A percentile compares a stretch with the other conserved stretches of the same genome.
These are phyloP conservation scores for Saccharomyces kudriavzevii DNA, from an alignment of 805 yeast genomes.

Conservation along the genomic window DNA sequence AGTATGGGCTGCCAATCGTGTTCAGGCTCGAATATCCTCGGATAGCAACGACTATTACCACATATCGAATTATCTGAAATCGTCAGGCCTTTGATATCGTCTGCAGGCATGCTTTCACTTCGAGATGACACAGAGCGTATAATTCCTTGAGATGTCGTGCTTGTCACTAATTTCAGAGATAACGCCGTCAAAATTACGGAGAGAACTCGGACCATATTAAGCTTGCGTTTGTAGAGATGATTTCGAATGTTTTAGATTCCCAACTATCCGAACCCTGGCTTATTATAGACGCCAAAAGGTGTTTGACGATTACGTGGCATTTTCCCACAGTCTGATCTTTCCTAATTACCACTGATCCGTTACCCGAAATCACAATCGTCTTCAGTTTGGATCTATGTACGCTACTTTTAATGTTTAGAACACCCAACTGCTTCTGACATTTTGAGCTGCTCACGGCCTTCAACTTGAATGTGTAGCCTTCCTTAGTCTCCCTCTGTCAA, in stretches of 20 bases:
- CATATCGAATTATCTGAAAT: constrained; percentile 14
- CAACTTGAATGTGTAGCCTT: neutral
- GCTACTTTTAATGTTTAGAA: neutral
- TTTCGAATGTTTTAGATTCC: neutral
- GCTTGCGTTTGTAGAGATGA: neutral
- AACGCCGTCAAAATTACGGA: neutral
- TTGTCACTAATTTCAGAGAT: neutral
- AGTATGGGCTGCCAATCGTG: constrained; percentile 60
- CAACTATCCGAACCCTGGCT: neutral
- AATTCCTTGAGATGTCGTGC: neutral
- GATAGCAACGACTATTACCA: constrained; percentile 50
- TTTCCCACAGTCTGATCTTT: neutral
- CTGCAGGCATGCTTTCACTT: neutral
- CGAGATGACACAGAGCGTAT: neutral
- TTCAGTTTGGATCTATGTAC: neutral
- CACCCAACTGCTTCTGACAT: neutral
- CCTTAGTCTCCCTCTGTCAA: neutral
- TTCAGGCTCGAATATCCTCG: constrained; percentile 53
- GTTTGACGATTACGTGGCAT: neutral
- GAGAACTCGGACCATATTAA: neutral
- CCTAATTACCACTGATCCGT: neutral
- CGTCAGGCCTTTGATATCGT: neutral
- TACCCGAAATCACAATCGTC: neutral
- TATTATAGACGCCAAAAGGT: neutral
- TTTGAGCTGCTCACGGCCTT: neutral